phyloP scores from a whole-genome alignment of 2,329 filamentous ascomycete species.

The Ophiostoma himal-ulmi region DNA sequence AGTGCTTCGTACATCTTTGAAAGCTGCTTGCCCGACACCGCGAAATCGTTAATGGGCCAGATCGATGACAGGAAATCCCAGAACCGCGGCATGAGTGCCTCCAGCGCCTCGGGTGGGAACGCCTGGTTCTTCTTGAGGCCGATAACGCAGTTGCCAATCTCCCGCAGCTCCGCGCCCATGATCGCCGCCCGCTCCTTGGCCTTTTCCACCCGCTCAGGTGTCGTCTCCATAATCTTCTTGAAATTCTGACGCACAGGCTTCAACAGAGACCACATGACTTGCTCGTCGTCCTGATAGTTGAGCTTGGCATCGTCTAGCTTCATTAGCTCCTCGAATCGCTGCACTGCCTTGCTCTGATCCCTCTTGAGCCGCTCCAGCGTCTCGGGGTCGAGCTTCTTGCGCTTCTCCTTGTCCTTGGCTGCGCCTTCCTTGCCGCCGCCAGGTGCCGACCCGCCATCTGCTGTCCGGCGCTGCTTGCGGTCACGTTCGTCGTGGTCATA shows the following conservation, averaged over 20 bases:
- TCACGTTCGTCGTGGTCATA: conserved; percentile 47
- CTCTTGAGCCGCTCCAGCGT: conserved; percentile 35
- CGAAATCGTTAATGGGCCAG: conserved; percentile 37
- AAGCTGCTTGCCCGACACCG: conserved; percentile 35
- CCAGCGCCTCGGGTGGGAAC: conserved; percentile 31
- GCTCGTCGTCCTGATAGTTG: conserved; percentile 33
- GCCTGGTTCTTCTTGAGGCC: conserved; percentile 32
- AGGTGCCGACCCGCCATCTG: conserved; percentile 28
- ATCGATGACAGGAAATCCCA: conserved; percentile 39
- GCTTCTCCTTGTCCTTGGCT: conserved; percentile 38
- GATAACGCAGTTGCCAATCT: conserved; percentile 35
- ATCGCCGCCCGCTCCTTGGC: conserved; percentile 36
- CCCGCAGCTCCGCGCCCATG: conserved; percentile 35
- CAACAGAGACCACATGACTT: conserved; percentile 38
- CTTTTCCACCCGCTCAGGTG: conserved; percentile 30
- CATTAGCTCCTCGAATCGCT: conserved; percentile 37
- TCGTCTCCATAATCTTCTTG: conserved; percentile 36
- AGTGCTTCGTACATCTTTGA: conserved; percentile 36
- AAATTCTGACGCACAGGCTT: conserved; percentile 36
- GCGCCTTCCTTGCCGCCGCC: conserved; percentile 31
- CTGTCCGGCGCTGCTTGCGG: conserved; percentile 34
- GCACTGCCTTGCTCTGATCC: conserved; percentile 34
- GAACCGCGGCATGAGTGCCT: conserved; percentile 36
- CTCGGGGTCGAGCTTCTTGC: conserved; percentile 34
- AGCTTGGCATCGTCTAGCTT: conserved; percentile 35